A percentile compares a stretch with the other conserved stretches of the same genome.
Evolutionary conservation across 177 flowering plant genomes (phyloP).

Genomic region (Vitis hybrid): DNA sequence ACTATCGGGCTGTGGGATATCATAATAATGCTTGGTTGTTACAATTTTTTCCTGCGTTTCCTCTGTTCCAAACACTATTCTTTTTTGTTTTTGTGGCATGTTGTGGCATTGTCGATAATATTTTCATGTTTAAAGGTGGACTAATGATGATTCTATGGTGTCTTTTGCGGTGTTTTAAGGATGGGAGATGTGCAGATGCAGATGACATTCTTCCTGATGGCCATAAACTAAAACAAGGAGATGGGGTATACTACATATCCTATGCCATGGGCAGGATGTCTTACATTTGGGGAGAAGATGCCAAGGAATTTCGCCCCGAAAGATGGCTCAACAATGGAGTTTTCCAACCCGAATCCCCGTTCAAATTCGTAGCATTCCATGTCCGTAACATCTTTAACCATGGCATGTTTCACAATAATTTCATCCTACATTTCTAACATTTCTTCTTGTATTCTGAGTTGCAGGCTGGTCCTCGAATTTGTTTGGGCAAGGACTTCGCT

Average conservation of each 20-base stretch:
- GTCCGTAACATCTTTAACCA: slow-evolving; percentile 31
- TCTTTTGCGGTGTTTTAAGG: slow-evolving; percentile 26
- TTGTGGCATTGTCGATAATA: background rate
- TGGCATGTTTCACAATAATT: no score
- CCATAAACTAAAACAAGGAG: slow-evolving; percentile 49
- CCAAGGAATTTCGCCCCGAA: slow-evolving; percentile 61
- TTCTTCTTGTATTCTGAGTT: slow-evolving; percentile 3
- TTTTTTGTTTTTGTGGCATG: background rate
- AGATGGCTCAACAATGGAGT: slow-evolving; percentile 67
- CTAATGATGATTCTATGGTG: background rate
- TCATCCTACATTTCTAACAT: background rate
- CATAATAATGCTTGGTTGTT: no score
- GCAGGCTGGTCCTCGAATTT: slow-evolving; percentile 74
- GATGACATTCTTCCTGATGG: slow-evolving; percentile 84
- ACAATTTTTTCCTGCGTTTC: no score
- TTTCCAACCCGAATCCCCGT: slow-evolving; percentile 63
- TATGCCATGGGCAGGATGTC: slow-evolving; percentile 82
- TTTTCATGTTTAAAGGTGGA: background rate
- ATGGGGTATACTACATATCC: slow-evolving; percentile 47
- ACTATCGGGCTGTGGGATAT: rapidly evolving
- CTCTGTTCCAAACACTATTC: background rate
- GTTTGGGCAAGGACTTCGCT: slow-evolving; percentile 72
- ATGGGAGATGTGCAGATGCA: slow-evolving; percentile 46
- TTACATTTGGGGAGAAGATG: slow-evolving; percentile 72
- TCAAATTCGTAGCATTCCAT: slow-evolving; percentile 67